Conservation (phyloP, 2,329 filamentous ascomycete species). For the Fusarium guadeloupense region DNA sequence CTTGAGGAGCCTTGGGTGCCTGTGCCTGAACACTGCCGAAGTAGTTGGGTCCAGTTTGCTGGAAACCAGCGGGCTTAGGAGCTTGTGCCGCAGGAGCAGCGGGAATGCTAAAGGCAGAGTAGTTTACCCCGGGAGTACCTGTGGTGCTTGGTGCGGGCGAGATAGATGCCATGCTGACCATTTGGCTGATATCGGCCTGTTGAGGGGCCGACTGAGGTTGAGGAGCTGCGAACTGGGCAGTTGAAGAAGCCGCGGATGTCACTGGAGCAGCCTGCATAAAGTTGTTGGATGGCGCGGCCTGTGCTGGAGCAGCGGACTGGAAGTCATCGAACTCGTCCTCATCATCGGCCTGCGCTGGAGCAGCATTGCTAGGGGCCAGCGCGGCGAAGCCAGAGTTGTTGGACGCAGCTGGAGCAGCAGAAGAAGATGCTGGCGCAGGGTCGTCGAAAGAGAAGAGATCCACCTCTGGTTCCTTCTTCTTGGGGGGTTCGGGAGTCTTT, state of each 20-base stretch:
- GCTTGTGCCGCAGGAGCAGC: conserved; percentile 52
- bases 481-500: conserved; percentile 70
- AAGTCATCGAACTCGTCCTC: conserved; percentile 98
- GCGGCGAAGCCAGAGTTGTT: conserved; percentile 58
- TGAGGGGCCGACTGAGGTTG: conserved; percentile 87
- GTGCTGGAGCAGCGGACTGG: conserved; percentile 79
- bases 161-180: conserved; percentile 82
- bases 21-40: conserved; percentile 79
- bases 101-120: conserved; percentile 66
- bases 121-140: conserved; percentile 67
- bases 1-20: conserved; percentile 45
- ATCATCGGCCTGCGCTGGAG: conserved; percentile 56
- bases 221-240: conserved; percentile 78
- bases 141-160: conserved; percentile 74
- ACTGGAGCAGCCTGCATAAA: conserved; percentile 56
- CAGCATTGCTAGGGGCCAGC: conserved; percentile 46
- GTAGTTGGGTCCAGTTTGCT: conserved; percentile 85
- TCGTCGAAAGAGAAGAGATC: conserved; percentile 96
- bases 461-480: conserved; percentile 87
- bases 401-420: conserved; percentile 56
- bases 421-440: conserved; percentile 61
- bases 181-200: conserved; percentile 79
- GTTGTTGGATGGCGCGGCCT: conserved; percentile 52
- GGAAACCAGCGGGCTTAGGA: conserved; percentile 71
- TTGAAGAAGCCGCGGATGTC: conserved; percentile 62